A percentile compares a stretch with the other conserved stretches of the same genome.
phyloP scores from a whole-genome alignment of 2,329 filamentous ascomycete genomes.

The Venturia pyrina region DNA sequence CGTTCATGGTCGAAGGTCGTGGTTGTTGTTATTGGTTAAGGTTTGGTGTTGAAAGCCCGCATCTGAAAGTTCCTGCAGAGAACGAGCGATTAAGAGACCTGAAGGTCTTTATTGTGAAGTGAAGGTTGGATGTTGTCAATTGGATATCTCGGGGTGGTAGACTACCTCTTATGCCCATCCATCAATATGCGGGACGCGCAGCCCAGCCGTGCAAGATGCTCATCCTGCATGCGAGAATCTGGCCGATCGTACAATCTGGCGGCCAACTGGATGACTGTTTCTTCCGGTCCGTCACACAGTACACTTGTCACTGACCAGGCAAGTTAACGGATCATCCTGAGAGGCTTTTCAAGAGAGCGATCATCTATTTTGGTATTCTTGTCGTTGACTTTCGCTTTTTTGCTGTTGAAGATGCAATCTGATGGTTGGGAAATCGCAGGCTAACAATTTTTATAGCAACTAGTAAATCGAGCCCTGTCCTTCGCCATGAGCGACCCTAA shows the following conservation, averaged over 20 bases:
- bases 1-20: background rate
- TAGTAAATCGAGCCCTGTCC: slow-evolving; percentile 74
- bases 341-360: background rate
- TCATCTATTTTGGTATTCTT: background rate
- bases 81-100: too few relatives aligned
- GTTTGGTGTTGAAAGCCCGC: background rate
- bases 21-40: background rate
- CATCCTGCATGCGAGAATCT: background rate
- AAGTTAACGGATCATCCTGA: background rate
- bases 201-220: too few relatives aligned
- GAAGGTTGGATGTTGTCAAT: too few relatives aligned
- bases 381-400: background rate
- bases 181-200: too few relatives aligned
- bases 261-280: background rate
- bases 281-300: background rate
- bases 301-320: background rate
- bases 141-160: too few relatives aligned
- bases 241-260: background rate
- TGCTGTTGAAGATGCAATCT: background rate
- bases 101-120: too few relatives aligned
- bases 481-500: slow-evolving; percentile 69
- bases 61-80: background rate
- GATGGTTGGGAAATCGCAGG: background rate
- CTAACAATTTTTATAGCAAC: slow-evolving; percentile 40
- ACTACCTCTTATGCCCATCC: too few relatives aligned